These are phyloP conservation scores for Helianthus tuberosus DNA, from an alignment of 129 eudicot genomes.

Conservation along the genomic window DNA sequence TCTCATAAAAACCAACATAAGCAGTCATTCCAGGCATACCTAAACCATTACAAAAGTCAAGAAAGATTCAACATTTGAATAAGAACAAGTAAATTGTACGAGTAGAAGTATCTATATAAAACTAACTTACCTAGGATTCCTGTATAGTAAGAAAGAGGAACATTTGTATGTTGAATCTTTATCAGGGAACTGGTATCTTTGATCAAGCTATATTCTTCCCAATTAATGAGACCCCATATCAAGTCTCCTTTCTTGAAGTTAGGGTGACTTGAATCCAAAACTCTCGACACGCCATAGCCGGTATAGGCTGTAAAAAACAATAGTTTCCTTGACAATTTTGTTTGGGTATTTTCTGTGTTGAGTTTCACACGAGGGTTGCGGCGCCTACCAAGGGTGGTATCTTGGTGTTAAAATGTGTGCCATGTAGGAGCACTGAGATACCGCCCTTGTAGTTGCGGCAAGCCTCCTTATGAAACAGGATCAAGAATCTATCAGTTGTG, in stretches of 20 bases:
- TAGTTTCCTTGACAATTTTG: background rate
- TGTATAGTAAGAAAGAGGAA: slow-evolving; percentile 6
- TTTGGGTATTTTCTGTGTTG: too few species aligned
- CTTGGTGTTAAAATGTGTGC: too few species aligned
- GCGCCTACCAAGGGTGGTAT: too few species aligned
- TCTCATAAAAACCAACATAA: slow-evolving; percentile 2
- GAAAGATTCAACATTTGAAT: background rate
- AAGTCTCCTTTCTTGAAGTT: slow-evolving; percentile 2
- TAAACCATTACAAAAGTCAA: background rate
- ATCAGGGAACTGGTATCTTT: background rate
- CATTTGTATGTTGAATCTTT: background rate
- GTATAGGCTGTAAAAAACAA: background rate
- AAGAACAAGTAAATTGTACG: too few species aligned
- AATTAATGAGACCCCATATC: background rate
- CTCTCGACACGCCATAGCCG: background rate
- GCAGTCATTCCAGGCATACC: slow-evolving; percentile 3
- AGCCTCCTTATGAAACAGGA: too few species aligned
- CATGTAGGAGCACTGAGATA: too few species aligned
- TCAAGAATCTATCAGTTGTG: too few species aligned
- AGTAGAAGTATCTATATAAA: too few species aligned
- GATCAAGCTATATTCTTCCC: slow-evolving; percentile 6
- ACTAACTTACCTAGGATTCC: background rate
- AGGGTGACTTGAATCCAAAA: background rate
- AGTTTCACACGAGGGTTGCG: too few species aligned
- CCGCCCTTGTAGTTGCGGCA: too few species aligned